Evolutionary conservation across 2,329 filamentous ascomycete genomes (phyloP).

Genomic region (Tricladium varicosporioides): DNA sequence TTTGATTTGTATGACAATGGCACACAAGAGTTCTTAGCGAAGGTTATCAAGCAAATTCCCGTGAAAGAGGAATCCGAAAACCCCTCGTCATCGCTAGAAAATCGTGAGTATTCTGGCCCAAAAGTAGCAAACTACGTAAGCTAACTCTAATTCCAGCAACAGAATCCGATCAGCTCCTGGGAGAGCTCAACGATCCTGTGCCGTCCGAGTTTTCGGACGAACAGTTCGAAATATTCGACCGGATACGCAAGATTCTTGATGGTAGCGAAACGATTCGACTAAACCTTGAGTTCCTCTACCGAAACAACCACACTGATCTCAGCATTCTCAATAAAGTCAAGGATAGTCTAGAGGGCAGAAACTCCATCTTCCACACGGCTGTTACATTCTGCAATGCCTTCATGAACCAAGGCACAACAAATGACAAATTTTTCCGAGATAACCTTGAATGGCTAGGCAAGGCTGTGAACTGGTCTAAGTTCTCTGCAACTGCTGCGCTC

Average conservation of each 20-base stretch:
- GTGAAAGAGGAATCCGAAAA: constrained; percentile 44
- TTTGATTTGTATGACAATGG: constrained; percentile 99
- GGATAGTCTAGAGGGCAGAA: constrained; percentile 90
- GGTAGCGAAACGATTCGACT: constrained; percentile 92
- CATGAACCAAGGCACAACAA: constrained; percentile 98
- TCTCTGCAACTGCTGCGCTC: constrained; percentile 92
- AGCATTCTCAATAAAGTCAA: constrained; percentile 94
- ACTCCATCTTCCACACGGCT: constrained; percentile 97
- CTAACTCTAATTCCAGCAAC: constrained; percentile 21
- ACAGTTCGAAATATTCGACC: constrained; percentile 56
- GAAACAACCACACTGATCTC: constrained; percentile 90
- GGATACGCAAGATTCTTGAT: constrained; percentile 69
- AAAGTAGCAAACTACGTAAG: neutral
- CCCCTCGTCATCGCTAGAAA: constrained; percentile 29
- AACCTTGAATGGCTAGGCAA: constrained; percentile 98
- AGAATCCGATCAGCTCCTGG: constrained; percentile 54
- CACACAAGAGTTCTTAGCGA: constrained; percentile 92
- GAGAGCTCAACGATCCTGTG: constrained; percentile 46
- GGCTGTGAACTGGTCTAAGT: constrained; percentile 99
- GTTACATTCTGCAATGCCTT: constrained; percentile 98
- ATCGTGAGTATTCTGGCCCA: constrained; percentile 25
- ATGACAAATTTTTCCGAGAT: constrained; percentile 97
- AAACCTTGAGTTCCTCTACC: constrained; percentile 93
- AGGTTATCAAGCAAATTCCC: constrained; percentile 80
- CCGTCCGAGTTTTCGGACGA: constrained; percentile 43